These are phyloP conservation scores for Talaromyces rugulosus DNA, from an alignment of 2,329 filamentous ascomycete genomes.

Conservation along the genomic window DNA sequence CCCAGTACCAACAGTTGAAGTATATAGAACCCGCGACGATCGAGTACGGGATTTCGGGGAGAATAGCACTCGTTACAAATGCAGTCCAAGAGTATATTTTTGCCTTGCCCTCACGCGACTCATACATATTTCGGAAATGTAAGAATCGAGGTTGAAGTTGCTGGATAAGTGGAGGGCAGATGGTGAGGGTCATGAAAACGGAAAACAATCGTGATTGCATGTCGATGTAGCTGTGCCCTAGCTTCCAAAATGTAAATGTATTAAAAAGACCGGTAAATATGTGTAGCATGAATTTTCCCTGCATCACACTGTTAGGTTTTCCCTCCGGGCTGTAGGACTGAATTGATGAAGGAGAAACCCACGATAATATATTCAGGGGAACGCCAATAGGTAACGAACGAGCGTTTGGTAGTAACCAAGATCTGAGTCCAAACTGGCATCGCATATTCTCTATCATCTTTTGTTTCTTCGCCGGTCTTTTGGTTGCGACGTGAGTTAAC, in stretches of 20 bases:
- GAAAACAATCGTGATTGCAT: slow-evolving; percentile 71
- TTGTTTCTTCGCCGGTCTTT: slow-evolving; percentile 35
- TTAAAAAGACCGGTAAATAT: slow-evolving; percentile 64
- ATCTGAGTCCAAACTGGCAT: slow-evolving; percentile 56
- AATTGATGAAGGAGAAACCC: slow-evolving; percentile 12
- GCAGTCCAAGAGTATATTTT: slow-evolving; percentile 77
- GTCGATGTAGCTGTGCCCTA: slow-evolving; percentile 55
- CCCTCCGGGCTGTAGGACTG: not conserved
- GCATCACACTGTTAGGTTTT: slow-evolving; percentile 15
- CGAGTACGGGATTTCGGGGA: slow-evolving; percentile 68
- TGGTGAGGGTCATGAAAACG: slow-evolving; percentile 71
- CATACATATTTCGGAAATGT: slow-evolving; percentile 62
- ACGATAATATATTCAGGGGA: slow-evolving; percentile 56
- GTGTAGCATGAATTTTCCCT: slow-evolving; percentile 60
- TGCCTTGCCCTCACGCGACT: slow-evolving; percentile 67
- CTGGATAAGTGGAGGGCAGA: slow-evolving; percentile 69
- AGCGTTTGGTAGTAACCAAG: slow-evolving; percentile 51
- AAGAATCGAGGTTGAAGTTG: slow-evolving; percentile 72
- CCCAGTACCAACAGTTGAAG: slow-evolving; percentile 61
- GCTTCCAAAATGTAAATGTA: slow-evolving; percentile 65
- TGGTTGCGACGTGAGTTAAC: slow-evolving; percentile 42
- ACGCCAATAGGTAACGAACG: slow-evolving; percentile 63
- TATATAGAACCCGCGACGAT: slow-evolving; percentile 63
- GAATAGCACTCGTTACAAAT: slow-evolving; percentile 61
- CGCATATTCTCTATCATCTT: slow-evolving; percentile 59